A percentile compares a stretch with the other conserved stretches of the same genome.
Evolutionary conservation across 2,329 filamentous ascomycete genomes (phyloP).

Genomic region (Chrysosporium keratinophilum): DNA sequence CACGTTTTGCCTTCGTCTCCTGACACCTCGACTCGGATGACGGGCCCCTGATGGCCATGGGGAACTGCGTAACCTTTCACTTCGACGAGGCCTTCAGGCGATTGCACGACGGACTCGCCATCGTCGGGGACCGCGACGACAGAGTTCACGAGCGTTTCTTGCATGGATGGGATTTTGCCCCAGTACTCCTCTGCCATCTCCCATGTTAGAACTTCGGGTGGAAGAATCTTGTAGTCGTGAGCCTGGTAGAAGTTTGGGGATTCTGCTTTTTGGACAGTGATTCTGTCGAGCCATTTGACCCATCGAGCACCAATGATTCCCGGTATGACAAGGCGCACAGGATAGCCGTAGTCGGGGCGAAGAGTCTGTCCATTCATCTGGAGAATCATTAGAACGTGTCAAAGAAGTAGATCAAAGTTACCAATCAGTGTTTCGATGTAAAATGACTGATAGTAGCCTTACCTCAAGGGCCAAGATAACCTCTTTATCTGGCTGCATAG

Average conservation of each 20-base stretch:
- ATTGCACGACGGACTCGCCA: conserved; percentile 34
- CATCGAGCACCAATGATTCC: conserved; percentile 45
- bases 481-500: conserved; percentile 36
- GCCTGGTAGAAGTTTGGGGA: conserved; percentile 49
- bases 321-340: conserved; percentile 43
- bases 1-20: conserved; percentile 42
- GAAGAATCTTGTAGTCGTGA: conserved; percentile 50
- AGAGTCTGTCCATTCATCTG: conserved; percentile 44
- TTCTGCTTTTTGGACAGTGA: conserved; percentile 43
- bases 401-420: too few species aligned
- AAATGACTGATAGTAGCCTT: conserved; percentile 11
- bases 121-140: conserved; percentile 42
- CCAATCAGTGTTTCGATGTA: neutral
- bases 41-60: conserved; percentile 43
- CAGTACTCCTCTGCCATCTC: conserved; percentile 46
- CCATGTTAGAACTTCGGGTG: conserved; percentile 40
- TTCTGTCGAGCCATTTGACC: conserved; percentile 48
- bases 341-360: conserved; percentile 42
- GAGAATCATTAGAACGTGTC: neutral
- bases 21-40: conserved; percentile 45
- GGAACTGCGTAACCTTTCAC: conserved; percentile 49
- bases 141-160: conserved; percentile 49
- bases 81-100: conserved; percentile 36
- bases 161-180: conserved; percentile 41
- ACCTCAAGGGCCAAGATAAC: conserved; percentile 42